Conservation (phyloP, 352 stramenopile species). For the Peronospora destructor region DNA sequence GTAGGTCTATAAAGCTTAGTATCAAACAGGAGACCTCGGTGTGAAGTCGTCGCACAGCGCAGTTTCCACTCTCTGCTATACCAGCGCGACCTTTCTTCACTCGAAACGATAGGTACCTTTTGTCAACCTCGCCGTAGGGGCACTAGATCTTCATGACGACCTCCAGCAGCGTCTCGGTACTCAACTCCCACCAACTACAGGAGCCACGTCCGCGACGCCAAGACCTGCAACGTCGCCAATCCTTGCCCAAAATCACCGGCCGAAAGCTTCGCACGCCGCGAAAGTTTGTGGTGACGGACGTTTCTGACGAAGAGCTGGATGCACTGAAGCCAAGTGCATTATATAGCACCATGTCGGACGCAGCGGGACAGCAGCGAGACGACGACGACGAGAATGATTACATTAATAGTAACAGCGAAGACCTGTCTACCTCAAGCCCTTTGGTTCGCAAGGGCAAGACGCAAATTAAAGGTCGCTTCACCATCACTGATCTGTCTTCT, state of each 20-base stretch:
- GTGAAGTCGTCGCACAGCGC: too few relatives aligned
- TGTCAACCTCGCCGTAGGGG: slow-evolving; percentile 1
- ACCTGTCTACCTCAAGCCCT: slow-evolving; percentile 13
- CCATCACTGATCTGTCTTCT: slow-evolving; percentile 72
- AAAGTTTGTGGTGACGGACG: slow-evolving; percentile 68
- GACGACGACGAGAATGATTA: slow-evolving; percentile 13
- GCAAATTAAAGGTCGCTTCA: slow-evolving; percentile 69
- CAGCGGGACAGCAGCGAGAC: slow-evolving; percentile 6
- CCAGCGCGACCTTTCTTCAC: background rate
- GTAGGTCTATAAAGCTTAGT: slow-evolving; percentile 18
- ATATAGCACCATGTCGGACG: slow-evolving; percentile 1
- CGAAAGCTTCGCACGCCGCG: slow-evolving; percentile 48
- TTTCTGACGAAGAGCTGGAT: slow-evolving; percentile 44
- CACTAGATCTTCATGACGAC: slow-evolving; percentile 22
- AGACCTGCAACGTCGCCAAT: slow-evolving; percentile 20
- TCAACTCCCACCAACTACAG: slow-evolving; percentile 2
- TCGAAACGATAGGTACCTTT: slow-evolving; percentile 12
- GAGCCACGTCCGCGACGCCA: slow-evolving; percentile 19
- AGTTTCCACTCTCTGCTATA: slow-evolving; percentile 5
- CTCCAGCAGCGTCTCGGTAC: slow-evolving; percentile 19
- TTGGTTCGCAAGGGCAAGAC: slow-evolving; percentile 49
- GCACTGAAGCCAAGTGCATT: slow-evolving; percentile 1
- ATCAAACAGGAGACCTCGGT: slow-evolving; percentile 29
- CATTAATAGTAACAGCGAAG: slow-evolving; percentile 18
- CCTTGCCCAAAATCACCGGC: slow-evolving; percentile 46